These are phyloP conservation scores for Excoecaria cochinchinensis DNA, from an alignment of 345 rosid species.

Conservation along the genomic window DNA sequence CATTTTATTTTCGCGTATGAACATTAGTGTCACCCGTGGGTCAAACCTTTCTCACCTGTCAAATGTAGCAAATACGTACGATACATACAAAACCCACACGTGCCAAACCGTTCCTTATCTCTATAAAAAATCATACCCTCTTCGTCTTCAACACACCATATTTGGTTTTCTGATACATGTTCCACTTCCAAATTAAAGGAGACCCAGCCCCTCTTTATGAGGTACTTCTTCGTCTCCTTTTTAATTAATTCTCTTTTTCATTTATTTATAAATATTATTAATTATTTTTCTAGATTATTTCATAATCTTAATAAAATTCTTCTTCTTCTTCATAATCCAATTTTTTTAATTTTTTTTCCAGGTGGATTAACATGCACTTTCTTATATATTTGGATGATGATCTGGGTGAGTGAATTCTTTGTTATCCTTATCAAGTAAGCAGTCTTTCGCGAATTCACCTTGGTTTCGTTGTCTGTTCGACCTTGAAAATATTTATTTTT, in stretches of 20 bases:
- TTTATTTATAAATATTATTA: too few relatives aligned
- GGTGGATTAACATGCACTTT: not conserved
- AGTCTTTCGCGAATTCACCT: not conserved
- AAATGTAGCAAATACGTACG: not conserved
- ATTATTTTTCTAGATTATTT: too few relatives aligned
- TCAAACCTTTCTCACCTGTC: slow-evolving; percentile 3
- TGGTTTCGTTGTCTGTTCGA: slow-evolving; percentile 13
- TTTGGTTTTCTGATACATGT: not conserved
- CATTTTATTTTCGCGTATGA: not conserved
- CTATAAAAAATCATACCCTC: not conserved
- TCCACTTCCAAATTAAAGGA: not conserved
- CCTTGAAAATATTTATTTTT: not conserved
- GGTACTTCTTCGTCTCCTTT: not conserved
- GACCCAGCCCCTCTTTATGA: not conserved
- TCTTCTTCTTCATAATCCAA: not conserved
- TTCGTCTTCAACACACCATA: not conserved
- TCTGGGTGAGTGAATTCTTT: slow-evolving; percentile 6
- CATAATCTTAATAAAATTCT: not conserved
- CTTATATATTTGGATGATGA: not conserved
- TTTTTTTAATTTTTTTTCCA: not conserved
- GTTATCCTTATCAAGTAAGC: slow-evolving; percentile 4
- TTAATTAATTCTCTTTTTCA: too few relatives aligned
- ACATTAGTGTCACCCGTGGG: not conserved
- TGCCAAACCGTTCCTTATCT: not conserved
- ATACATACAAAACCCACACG: not conserved